Evolutionary conservation across 768 basidiomycete species (phyloP).

Genomic region (Termitomyces sp.): DNA sequence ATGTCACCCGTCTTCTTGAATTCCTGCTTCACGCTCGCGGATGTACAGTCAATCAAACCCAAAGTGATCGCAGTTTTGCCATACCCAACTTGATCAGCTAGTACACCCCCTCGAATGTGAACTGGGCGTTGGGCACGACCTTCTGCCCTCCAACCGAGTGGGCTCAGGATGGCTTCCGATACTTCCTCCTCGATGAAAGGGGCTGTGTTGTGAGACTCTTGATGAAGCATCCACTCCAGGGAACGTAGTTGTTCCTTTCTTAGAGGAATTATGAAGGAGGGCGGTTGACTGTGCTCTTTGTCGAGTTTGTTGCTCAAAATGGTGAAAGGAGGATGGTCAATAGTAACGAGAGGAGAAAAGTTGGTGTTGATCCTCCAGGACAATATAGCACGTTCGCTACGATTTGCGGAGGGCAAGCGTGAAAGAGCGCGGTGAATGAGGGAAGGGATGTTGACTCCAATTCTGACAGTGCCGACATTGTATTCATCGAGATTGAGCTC

Average conservation of each 20-base stretch:
- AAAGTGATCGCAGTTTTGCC: constrained; percentile 96
- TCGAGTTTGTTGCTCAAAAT: constrained; percentile 76
- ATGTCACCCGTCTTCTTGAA: constrained; percentile 44
- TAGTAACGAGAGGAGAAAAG: constrained; percentile 59
- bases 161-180: constrained; percentile 80
- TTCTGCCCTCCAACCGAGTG: constrained; percentile 93
- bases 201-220: constrained; percentile 57
- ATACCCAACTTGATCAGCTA: constrained; percentile 95
- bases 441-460: constrained; percentile 86
- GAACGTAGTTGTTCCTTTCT: constrained; percentile 88
- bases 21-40: constrained; percentile 50
- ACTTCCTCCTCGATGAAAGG: constrained; percentile 94
- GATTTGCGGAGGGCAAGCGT: constrained; percentile 59
- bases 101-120: constrained; percentile 78
- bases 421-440: constrained; percentile 83
- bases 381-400: constrained; percentile 41
- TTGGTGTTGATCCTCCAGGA: constrained; percentile 84
- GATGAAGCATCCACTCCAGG: constrained; percentile 85
- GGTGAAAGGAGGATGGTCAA: constrained; percentile 57
- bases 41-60: constrained; percentile 76
- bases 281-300: constrained; percentile 67
- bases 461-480: constrained; percentile 64
- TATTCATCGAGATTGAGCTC: constrained; percentile 66
- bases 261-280: constrained; percentile 68
- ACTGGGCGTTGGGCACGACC: constrained; percentile 79